Base-by-base conservation (phyloP, 2,329 filamentous ascomycete genomes). In the Purpureocillium takamizusanense region DNA sequence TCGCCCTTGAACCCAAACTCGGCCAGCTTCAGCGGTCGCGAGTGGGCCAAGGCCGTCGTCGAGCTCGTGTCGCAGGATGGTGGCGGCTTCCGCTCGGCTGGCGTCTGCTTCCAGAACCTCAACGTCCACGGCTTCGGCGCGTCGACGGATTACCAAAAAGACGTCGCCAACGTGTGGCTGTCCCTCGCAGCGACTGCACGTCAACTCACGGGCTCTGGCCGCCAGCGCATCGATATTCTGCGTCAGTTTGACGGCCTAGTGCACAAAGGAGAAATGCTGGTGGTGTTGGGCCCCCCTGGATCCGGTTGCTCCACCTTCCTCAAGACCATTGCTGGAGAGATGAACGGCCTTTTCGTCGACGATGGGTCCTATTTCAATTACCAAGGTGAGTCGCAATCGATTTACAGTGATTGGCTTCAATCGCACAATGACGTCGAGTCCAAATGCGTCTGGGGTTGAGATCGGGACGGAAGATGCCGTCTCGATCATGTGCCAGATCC, bases 221-320 rank as follows among this genome's bases (percentile, higher is more conserved):
- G 69, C 48, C 69, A 63, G 35, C 74, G 75, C 46, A 78, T 83
- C 46, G 77, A 86, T 50, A 86, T 86, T 48, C 60, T 86, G 43
- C 74, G 70, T 45, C 64, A 76, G 49, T 78, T 84, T 40, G 80
- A 86, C 46, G 82, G 82, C 18, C 53, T 86, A 0, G 77, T 86
- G 2, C 69, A 76, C 52, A 75, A 74, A 43, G 83, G 83, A 32
- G 83, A 87, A 66, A 84, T 87, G 79, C 61, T 86, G 21, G 78
- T 86, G 13, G 83, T 86, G 3, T 69, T 87, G 27, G 83, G 83
- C 13, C 82, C 81, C 39, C 83, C 83, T 2, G 76, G 76, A 31
- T 72, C 74, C n/a, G 83, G 83, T 38, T 94, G 87, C 59, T 86
- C 83, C 13, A 94, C 87, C 2, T 81, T 94, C 46, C 68, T 94